These are phyloP conservation scores for Populus hybrid DNA, from an alignment of 441 rosid genomes.

Conservation along the genomic window DNA sequence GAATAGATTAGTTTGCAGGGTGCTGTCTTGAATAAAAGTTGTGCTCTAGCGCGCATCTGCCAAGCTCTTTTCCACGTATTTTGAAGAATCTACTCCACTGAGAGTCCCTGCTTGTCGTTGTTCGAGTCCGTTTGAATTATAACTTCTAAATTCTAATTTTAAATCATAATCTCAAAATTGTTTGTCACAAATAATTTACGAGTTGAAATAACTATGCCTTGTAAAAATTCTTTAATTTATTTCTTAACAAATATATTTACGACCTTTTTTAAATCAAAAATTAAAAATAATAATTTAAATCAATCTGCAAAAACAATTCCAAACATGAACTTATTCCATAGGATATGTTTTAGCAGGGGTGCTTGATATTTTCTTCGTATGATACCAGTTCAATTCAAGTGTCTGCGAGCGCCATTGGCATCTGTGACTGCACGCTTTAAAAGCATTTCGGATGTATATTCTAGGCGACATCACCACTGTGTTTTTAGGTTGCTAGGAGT, in stretches of 20 bases:
- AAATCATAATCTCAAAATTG: too few species aligned
- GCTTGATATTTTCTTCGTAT: neutral
- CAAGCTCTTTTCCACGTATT: neutral
- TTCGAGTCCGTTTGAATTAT: too few species aligned
- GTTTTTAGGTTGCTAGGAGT: neutral
- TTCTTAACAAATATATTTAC: too few species aligned
- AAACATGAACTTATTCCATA: too few species aligned
- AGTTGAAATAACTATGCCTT: too few species aligned
- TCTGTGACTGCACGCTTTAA: neutral
- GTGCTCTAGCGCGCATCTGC: neutral
- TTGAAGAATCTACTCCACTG: neutral
- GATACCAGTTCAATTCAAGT: neutral
- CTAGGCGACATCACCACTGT: neutral
- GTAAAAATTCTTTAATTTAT: too few species aligned
- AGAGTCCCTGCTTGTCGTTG: too few species aligned
- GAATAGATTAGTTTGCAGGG: conserved; percentile 24
- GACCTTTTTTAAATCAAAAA: too few species aligned
- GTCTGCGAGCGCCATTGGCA: neutral
- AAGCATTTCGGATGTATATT: neutral
- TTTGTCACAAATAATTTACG: too few species aligned
- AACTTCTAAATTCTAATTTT: too few species aligned
- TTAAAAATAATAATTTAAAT: too few species aligned
- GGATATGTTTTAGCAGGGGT: neutral
- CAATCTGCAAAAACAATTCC: too few species aligned
- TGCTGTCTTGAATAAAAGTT: conserved; percentile 18